phyloP scores from a whole-genome alignment of 371 early-diverging fungal species.

The Gilbertella persicaria region DNA sequence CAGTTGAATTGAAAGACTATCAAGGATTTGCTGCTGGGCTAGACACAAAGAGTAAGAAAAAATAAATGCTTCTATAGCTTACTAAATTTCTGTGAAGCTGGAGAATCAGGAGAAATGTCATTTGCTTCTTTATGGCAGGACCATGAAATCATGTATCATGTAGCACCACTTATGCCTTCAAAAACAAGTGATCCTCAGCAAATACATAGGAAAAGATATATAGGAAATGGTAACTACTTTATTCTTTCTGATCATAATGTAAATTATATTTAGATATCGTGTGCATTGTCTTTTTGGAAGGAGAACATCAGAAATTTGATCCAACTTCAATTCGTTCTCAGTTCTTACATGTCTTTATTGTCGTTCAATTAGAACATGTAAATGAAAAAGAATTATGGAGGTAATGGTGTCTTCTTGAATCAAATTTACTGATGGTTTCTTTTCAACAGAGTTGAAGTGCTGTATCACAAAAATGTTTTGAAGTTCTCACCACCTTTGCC shows the following conservation, averaged over 20 bases:
- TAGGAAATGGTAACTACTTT: conserved; percentile 69
- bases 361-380: conserved; percentile 53
- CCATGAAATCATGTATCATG: conserved; percentile 89
- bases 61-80: background rate
- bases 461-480: conserved; percentile 60
- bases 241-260: background rate
- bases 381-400: conserved; percentile 45
- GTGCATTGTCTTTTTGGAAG: conserved; percentile 72
- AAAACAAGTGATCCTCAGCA: conserved; percentile 73
- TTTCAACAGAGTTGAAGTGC: conserved; percentile 50
- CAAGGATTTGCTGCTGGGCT: conserved; percentile 82
- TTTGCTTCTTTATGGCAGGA: conserved; percentile 77
- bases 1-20: conserved; percentile 72
- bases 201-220: conserved; percentile 81
- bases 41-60: conserved; percentile 68
- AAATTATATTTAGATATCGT: conserved; percentile 60
- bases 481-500: conserved; percentile 69
- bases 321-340: conserved; percentile 68
- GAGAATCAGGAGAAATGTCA: conserved; percentile 76
- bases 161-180: conserved; percentile 77
- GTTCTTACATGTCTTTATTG: conserved; percentile 73
- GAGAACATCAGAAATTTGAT: conserved; percentile 52
- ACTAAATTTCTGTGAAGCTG: conserved; percentile 27
- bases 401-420: conserved; percentile 11
- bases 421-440: background rate